phyloP scores from a whole-genome alignment of 306 rosid genomes.

The Dryas octopetala region DNA sequence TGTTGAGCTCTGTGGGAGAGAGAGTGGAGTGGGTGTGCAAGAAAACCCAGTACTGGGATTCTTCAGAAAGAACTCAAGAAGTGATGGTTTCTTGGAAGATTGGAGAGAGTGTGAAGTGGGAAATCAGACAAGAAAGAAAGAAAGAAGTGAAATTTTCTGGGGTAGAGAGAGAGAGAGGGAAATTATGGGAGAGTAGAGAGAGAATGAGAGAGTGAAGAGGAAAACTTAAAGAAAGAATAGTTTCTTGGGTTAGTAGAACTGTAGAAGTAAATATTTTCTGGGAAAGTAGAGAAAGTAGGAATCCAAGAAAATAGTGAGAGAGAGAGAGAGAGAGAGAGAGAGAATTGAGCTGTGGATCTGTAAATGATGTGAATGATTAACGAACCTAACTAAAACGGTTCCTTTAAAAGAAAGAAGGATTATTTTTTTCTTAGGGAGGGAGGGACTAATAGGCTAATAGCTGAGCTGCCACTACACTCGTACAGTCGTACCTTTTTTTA shows the following conservation, averaged over 20 bases:
- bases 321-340: not conserved
- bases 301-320: slow-evolving; percentile 27
- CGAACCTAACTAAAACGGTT: not conserved
- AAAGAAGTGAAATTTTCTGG: not conserved
- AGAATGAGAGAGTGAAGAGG: not conserved
- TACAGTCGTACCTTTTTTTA: not conserved
- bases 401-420: too few relatives aligned
- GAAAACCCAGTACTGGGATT: slow-evolving; percentile 11
- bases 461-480: too few relatives aligned
- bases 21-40: not conserved
- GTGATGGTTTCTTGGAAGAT: not conserved
- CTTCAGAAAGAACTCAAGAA: not conserved
- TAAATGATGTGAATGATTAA: slow-evolving; percentile 15
- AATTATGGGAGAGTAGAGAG: not conserved
- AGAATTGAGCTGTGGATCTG: slow-evolving; percentile 2
- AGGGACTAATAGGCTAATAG: too few relatives aligned
- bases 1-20: slow-evolving; percentile 25
- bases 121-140: slow-evolving; percentile 10
- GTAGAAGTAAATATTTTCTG: not conserved
- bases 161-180: not conserved
- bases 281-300: slow-evolving; percentile 17
- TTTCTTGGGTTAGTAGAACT: not conserved
- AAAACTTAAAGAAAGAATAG: not conserved
- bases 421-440: too few relatives aligned
- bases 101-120: not conserved